Base-by-base conservation (phyloP, 2,329 filamentous ascomycete species). In the Cytospora mali region DNA sequence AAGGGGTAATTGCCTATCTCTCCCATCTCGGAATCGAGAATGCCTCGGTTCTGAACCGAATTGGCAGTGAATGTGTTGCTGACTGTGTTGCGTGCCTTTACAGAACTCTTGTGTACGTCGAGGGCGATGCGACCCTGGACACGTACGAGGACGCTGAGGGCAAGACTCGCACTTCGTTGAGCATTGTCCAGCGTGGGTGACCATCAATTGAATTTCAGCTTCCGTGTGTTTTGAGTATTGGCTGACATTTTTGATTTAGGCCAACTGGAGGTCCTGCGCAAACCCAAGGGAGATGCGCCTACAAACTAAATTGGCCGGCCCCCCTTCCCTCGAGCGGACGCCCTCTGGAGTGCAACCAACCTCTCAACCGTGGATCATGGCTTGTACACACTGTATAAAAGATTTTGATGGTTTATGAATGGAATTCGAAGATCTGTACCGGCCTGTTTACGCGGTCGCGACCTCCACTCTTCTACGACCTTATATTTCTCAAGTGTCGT, bases 51-150 rank as follows among this genome's bases (percentile, higher is more conserved):
- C 28, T 35, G 27, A n/a, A 48, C 49, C 21, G 49, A 33, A 50
- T 25, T 50, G 48, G 39, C 54, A 39, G 61, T 56, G 59, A 50
- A 9, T 54, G 10, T 14, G 6, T 25, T 21, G 39, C 58, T 60
- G 18, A 60, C 16, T 23, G 52, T 33, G 5, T 65, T 16, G 29
- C 29, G 13, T 66, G 25, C 54, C 35, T 16, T n/a, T 59, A 65
- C 70, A 97, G 93, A 65, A 84, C 92, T 16, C 80, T 92, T 56
- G 82, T 99, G 66, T 92, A 86, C 72, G 80, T 98, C 55, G 94
- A 98, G 75, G 93, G 90, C 51, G 92, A 97, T 66, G 90, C 89
- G 66, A 79, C 79, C 68, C 87, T 94, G 79, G 82, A 78, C 69
- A 80, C 76, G 51, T 94, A 86, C 73, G 84, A 89, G 68, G 88